Evolutionary conservation across 805 yeast genomes (phyloP).

Genomic region (Wickerhamomyces bisporus): DNA sequence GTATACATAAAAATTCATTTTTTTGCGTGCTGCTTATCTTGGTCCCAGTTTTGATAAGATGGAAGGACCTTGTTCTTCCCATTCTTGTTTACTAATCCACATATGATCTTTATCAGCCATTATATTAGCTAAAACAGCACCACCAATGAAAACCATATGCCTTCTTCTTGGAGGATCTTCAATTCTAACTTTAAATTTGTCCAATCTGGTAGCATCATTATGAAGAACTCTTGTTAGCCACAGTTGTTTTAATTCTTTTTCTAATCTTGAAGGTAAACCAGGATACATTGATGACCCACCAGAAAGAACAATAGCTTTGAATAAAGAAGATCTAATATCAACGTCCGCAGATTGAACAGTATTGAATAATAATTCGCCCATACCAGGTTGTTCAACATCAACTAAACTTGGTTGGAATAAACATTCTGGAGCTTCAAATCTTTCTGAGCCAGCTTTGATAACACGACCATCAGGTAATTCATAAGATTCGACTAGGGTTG

Average conservation of each 20-base stretch:
- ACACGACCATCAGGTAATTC: slow-evolving; percentile 97
- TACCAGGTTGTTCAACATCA: slow-evolving; percentile 95
- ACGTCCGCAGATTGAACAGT: slow-evolving; percentile 94
- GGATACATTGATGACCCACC: slow-evolving; percentile 99
- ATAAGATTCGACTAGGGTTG: slow-evolving; percentile 83
- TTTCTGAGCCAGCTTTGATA: slow-evolving; percentile 89
- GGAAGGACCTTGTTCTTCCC: slow-evolving; percentile 95
- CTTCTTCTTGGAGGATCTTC: slow-evolving; percentile 99
- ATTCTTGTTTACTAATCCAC: slow-evolving; percentile 95
- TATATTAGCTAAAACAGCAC: slow-evolving; percentile 94
- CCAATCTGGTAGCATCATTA: slow-evolving; percentile 81
- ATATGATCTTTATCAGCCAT: slow-evolving; percentile 98
- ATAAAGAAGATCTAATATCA: slow-evolving; percentile 83
- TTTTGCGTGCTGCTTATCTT: slow-evolving; percentile 38
- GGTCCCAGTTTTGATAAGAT: slow-evolving; percentile 88
- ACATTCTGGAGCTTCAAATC: slow-evolving; percentile 96
- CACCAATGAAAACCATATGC: slow-evolving; percentile 98
- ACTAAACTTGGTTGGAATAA: slow-evolving; percentile 93
- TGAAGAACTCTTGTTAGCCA: slow-evolving; percentile 88
- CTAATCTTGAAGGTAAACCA: slow-evolving; percentile 92
- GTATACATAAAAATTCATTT: no score
- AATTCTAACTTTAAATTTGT: slow-evolving; percentile 90
- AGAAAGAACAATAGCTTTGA: slow-evolving; percentile 86
- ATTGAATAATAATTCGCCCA: slow-evolving; percentile 88
- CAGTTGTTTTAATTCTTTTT: slow-evolving; percentile 91